phyloP scores from a whole-genome alignment of 192 early-diverging fungal species.

The Paraglomus occultum region DNA sequence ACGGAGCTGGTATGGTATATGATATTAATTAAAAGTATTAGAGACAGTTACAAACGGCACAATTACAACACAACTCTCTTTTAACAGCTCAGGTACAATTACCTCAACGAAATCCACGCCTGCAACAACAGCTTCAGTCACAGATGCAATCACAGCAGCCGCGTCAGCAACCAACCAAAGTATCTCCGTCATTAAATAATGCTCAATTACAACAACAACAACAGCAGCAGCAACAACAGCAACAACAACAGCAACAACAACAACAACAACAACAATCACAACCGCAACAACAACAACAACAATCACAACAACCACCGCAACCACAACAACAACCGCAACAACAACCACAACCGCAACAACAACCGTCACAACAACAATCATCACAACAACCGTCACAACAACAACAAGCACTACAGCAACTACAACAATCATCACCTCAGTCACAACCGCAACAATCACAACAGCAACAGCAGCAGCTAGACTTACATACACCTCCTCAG shows the following conservation, averaged over 20 bases:
- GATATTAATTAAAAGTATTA: slow-evolving; percentile 13
- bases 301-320: background rate
- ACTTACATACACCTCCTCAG: background rate
- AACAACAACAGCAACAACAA: background rate
- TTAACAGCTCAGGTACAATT: background rate
- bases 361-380: background rate
- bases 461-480: background rate
- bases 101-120: background rate
- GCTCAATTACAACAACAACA: background rate
- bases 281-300: background rate
- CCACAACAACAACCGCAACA: background rate
- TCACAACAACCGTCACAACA: background rate
- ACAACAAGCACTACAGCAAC: slow-evolving; percentile 1
- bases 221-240: background rate
- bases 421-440: background rate
- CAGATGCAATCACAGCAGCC: background rate
- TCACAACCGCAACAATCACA: background rate
- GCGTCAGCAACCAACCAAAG: background rate
- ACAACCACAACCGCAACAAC: background rate
- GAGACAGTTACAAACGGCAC: no score
- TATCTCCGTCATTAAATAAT: no score
- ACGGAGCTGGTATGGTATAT: background rate
- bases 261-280: background rate
- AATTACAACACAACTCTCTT: background rate
- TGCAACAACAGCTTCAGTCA: background rate